Evolutionary conservation across 257 asterid species (phyloP).

Genomic region (Capsicum rhomboideum): DNA sequence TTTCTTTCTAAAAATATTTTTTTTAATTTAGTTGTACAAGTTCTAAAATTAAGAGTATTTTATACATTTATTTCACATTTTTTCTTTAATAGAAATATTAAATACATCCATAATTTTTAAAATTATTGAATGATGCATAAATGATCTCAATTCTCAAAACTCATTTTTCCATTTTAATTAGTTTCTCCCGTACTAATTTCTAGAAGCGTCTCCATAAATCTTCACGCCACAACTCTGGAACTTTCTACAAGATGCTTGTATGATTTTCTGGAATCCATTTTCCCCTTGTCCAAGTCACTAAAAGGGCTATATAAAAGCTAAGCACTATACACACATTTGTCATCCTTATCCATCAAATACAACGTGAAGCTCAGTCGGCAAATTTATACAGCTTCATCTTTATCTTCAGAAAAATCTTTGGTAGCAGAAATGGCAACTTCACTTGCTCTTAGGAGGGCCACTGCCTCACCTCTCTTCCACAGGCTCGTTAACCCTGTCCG

Average conservation of each 20-base stretch:
- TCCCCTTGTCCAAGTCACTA: constrained; percentile 21
- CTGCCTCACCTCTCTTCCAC: constrained; percentile 12
- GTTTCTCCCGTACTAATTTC: too few relatives aligned
- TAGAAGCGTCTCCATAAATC: constrained; percentile 4
- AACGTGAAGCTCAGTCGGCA: neutral
- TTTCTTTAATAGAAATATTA: too few relatives aligned
- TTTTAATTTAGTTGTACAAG: too few relatives aligned
- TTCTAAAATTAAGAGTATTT: too few relatives aligned
- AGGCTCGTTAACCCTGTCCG: constrained; percentile 10
- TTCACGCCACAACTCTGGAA: neutral
- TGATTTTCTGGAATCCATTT: constrained; percentile 4
- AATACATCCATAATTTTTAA: too few relatives aligned
- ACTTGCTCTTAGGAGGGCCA: constrained; percentile 19
- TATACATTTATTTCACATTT: too few relatives aligned
- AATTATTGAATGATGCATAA: too few relatives aligned
- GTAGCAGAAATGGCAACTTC: constrained; percentile 24
- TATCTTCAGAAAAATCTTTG: neutral
- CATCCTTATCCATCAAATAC: neutral
- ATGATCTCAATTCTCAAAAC: too few relatives aligned
- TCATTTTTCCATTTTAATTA: too few relatives aligned
- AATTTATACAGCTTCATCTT: neutral
- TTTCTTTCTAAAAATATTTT: too few relatives aligned
- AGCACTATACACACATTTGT: neutral
- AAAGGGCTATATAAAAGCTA: neutral
- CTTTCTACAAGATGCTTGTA: constrained; percentile 1